Evolutionary conservation across 768 basidiomycete genomes (phyloP), one percentile per base, ranked within the genome.

Genomic region (Suillus cothurnatus): DNA sequence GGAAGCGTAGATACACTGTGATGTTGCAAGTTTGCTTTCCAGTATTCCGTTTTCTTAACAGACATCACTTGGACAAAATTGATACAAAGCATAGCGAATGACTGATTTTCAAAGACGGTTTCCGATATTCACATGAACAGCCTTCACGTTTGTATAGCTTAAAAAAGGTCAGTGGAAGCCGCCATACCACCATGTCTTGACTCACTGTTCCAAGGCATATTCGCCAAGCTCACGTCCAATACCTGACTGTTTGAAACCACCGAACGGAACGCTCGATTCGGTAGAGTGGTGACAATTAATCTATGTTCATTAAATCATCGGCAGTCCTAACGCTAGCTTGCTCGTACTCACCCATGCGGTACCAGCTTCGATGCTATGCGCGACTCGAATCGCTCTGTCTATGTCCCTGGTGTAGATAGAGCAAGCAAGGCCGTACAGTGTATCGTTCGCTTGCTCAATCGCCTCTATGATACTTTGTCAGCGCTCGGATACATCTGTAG

Each of bases 241-340:
- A 63, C 89, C 90, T 53, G 84, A 86, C 76, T 89, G 86, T 82
- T 90, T 91, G 81, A 81, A 91, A 56, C 90, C 89, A 57, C 89
- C 88, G 72, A 90, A 90, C 8, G 89, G 89, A 47, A 88, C 76
- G 62, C 79, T 74, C 11, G 81, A 71, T 67, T 87, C 79, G 15
- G 84, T 72, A 47, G 69, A 66, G 71, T 81, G 80, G 39, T 73
- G 72, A 52, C 78, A 81, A 72, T 84, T 84, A 61, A 84, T 74
- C 81, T 80, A 58, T 39, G 17, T 4, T 3, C 38, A 28, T 63
- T 17, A 38, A n/a, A 63, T 61, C 32, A n/a, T 12, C 45, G n/a
- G 5, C 45, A 28, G 23, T 43, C 34, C 15, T 28, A 4, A 45
- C 4, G 62, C 47, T 65, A 66, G 34, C 45, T 61, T 28, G 12